Evolutionary conservation across 495 filamentous ascomycete genomes (phyloP).

Genomic region (Pyrenula massariospora): DNA sequence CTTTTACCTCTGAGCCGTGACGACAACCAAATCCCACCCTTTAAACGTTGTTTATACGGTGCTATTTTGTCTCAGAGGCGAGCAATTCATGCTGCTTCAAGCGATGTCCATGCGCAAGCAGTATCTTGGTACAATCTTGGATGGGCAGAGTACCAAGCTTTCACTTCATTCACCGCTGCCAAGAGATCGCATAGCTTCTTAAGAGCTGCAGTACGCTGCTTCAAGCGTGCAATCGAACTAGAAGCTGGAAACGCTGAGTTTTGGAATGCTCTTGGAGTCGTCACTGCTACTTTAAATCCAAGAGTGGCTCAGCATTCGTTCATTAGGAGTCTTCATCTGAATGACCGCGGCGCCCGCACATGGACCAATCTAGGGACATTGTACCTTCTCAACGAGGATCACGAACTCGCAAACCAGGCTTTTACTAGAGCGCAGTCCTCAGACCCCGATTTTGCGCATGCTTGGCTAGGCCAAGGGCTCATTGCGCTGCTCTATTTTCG

Average conservation of each 20-base stretch:
- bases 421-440: slow-evolving; percentile 86
- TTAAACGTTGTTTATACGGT: slow-evolving; percentile 41
- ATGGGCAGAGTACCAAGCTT: slow-evolving; percentile 79
- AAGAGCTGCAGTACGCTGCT: slow-evolving; percentile 76
- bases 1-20: slow-evolving; percentile 48
- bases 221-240: slow-evolving; percentile 92
- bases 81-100: slow-evolving; percentile 58
- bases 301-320: slow-evolving; percentile 89
- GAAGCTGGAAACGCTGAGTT: slow-evolving; percentile 94
- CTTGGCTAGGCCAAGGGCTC: slow-evolving; percentile 89
- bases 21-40: slow-evolving; percentile 27
- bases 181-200: slow-evolving; percentile 49
- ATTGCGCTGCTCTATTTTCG: slow-evolving; percentile 68
- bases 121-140: slow-evolving; percentile 96
- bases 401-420: slow-evolving; percentile 71
- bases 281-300: slow-evolving; percentile 71
- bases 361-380: slow-evolving; percentile 90
- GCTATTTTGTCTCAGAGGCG: slow-evolving; percentile 79
- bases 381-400: slow-evolving; percentile 72
- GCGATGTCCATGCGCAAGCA: slow-evolving; percentile 82
- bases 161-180: slow-evolving; percentile 43
- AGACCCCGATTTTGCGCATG: slow-evolving; percentile 83
- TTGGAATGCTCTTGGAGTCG: slow-evolving; percentile 92
- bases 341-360: slow-evolving; percentile 66
- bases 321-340: slow-evolving; percentile 84